A percentile compares a stretch with the other conserved stretches of the same genome.
Evolutionary conservation across 2,329 filamentous ascomycete species (phyloP).

Genomic region (Leptosphaerulina australis): DNA sequence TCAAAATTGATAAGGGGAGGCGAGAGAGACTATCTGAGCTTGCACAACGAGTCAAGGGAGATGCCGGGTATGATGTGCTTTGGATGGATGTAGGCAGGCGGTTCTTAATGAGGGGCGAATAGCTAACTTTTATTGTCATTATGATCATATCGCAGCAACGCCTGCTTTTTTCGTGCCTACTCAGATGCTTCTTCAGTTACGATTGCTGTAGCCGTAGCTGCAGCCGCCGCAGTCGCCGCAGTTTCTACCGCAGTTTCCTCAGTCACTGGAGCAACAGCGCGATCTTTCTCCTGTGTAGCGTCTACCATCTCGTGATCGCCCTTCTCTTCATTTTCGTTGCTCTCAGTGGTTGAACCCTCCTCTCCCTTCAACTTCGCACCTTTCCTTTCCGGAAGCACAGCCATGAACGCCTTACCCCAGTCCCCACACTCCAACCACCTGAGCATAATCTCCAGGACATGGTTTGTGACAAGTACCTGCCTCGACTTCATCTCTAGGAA

Average conservation of each 20-base stretch:
- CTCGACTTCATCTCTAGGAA: constrained; percentile 90
- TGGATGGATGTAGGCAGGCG: constrained; percentile 25
- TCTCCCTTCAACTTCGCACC: constrained; percentile 68
- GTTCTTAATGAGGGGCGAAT: constrained; percentile 28
- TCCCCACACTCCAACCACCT: constrained; percentile 88
- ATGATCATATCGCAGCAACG: not conserved
- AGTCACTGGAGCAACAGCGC: not conserved
- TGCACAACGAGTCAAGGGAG: constrained; percentile 14
- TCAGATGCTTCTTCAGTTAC: constrained; percentile 2
- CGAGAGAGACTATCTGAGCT: constrained; percentile 19
- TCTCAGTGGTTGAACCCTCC: constrained; percentile 23
- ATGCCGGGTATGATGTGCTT: constrained; percentile 21
- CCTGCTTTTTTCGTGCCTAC: not conserved
- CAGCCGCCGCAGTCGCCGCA: constrained; percentile 4
- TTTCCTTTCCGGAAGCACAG: constrained; percentile 89
- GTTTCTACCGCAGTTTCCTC: constrained; percentile 12
- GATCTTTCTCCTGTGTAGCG: constrained; percentile 17
- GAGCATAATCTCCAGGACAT: constrained; percentile 96
- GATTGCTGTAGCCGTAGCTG: constrained; percentile 1
- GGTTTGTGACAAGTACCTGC: constrained; percentile 88
- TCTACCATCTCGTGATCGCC: constrained; percentile 20
- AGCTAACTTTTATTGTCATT: constrained; percentile 11
- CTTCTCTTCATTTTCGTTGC: constrained; percentile 20
- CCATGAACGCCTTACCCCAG: constrained; percentile 88
- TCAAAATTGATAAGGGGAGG: constrained; percentile 13